phyloP scores from a whole-genome alignment of 2,329 filamentous ascomycete species.

The Ophiostoma triangulosporum region DNA sequence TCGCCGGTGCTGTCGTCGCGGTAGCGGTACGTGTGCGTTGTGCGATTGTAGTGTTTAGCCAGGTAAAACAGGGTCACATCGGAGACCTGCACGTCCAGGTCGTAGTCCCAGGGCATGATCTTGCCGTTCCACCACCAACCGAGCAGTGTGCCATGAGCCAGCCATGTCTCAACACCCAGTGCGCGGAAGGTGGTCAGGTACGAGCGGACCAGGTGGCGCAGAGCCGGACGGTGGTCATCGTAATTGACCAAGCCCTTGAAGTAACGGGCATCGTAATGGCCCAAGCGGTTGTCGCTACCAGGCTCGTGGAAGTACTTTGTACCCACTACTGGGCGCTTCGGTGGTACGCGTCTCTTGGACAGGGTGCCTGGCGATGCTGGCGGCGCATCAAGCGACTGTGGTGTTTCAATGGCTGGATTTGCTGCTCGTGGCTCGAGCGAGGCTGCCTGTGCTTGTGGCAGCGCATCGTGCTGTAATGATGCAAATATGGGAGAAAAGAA shows the following conservation, averaged over 20 bases:
- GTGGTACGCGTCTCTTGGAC: constrained; percentile 1
- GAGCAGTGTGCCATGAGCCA: constrained; percentile 70
- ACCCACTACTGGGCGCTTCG: neutral
- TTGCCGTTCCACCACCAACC: constrained; percentile 82
- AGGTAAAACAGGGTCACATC: constrained; percentile 52
- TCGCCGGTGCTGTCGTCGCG: constrained; percentile 27
- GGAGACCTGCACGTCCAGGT: constrained; percentile 69
- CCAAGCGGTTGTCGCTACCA: constrained; percentile 42
- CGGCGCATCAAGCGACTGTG: neutral
- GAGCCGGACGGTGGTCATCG: constrained; percentile 49
- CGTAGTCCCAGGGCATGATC: constrained; percentile 74
- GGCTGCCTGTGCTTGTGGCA: neutral
- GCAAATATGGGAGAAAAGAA: neutral
- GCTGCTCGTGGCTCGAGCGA: neutral
- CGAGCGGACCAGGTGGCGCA: constrained; percentile 57
- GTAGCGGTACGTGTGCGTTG: constrained; percentile 43
- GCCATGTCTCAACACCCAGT: constrained; percentile 65
- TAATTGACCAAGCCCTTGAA: constrained; percentile 51
- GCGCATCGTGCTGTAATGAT: neutral
- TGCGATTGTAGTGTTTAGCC: constrained; percentile 54
- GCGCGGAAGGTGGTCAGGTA: constrained; percentile 56
- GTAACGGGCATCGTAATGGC: constrained; percentile 64
- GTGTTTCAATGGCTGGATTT: neutral
- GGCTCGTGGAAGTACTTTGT: constrained; percentile 56
- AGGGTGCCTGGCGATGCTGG: constrained; percentile 4